Percentiles rank a stretch among this genome's conserved stretches.
Evolutionary conservation across 1,139 yeast species (phyloP).

Genomic region (Arxiozyma slooffiae): DNA sequence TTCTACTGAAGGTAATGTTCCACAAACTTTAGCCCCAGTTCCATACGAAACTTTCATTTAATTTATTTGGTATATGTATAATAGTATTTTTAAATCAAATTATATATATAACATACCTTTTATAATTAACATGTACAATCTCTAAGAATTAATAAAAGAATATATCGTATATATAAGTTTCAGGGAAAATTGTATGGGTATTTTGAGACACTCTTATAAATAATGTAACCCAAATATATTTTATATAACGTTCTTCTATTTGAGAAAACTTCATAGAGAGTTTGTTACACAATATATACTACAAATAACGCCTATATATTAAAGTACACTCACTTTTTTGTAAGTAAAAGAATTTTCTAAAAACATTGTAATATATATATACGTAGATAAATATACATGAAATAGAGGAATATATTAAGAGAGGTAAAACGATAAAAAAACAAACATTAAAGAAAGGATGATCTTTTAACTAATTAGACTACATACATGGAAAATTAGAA

Average conservation of each 20-base stretch:
- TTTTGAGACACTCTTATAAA: no score
- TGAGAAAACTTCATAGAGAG: neutral
- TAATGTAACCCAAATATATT: neutral
- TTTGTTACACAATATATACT: no score
- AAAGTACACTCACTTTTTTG: neutral
- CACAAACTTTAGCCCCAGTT: conserved; percentile 98
- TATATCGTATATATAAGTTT: neutral
- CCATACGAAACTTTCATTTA: conserved; percentile 99
- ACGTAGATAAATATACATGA: neutral
- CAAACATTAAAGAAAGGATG: neutral
- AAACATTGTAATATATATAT: conserved; percentile 1
- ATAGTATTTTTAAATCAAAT: neutral
- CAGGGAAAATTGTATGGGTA: neutral
- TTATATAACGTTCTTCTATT: neutral
- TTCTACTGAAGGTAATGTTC: conserved; percentile 66
- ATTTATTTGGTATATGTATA: conserved; percentile 27
- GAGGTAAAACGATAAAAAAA: neutral
- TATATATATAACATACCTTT: conserved; percentile 6
- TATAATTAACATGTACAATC: conserved; percentile 14
- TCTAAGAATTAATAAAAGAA: conserved; percentile 5
- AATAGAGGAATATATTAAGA: neutral
- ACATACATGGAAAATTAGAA: no score
- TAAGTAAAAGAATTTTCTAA: conserved; percentile 1
- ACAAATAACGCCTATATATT: no score
- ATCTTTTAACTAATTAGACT: no score